Conservation (phyloP, 1,284 basidiomycete species). For the Trametes hirsuta region DNA sequence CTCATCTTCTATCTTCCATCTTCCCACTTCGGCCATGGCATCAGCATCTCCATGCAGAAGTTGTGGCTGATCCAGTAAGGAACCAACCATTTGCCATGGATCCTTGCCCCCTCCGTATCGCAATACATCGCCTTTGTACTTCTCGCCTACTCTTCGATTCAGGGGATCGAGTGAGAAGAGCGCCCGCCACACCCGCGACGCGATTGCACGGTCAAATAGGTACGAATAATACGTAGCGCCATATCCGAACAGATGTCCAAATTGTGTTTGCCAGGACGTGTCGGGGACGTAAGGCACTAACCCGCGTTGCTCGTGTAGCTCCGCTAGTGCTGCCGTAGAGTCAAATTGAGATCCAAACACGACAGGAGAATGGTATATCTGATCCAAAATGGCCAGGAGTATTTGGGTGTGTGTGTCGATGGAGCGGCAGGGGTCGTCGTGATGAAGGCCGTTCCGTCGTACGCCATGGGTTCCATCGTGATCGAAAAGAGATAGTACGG, state of each 20-base stretch:
- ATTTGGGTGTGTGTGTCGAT: slow-evolving; percentile 94
- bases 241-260: slow-evolving; percentile 95
- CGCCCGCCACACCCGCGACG: slow-evolving; percentile 84
- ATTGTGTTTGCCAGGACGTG: slow-evolving; percentile 94
- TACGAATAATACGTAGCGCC: slow-evolving; percentile 99
- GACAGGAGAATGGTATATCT: slow-evolving; percentile 82
- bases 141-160: slow-evolving; percentile 70
- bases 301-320: slow-evolving; percentile 70
- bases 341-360: slow-evolving; percentile 64
- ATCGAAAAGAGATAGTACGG: slow-evolving; percentile 82
- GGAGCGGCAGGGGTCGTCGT: slow-evolving; percentile 69
- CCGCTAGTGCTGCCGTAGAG: slow-evolving; percentile 69
- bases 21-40: slow-evolving; percentile 89
- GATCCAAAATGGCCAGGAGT: slow-evolving; percentile 88
- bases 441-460: slow-evolving; percentile 58
- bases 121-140: slow-evolving; percentile 78
- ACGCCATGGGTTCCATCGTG: slow-evolving; percentile 45
- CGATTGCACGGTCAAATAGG: slow-evolving; percentile 94
- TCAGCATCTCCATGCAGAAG: too few species aligned
- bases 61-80: slow-evolving; percentile 70
- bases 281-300: slow-evolving; percentile 81
- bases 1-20: slow-evolving; percentile 82
- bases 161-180: slow-evolving; percentile 75
- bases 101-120: slow-evolving; percentile 88
- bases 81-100: slow-evolving; percentile 93